Evolutionary conservation across 1,284 basidiomycete genomes (phyloP).

Genomic region (Malassezia sympodialis): DNA sequence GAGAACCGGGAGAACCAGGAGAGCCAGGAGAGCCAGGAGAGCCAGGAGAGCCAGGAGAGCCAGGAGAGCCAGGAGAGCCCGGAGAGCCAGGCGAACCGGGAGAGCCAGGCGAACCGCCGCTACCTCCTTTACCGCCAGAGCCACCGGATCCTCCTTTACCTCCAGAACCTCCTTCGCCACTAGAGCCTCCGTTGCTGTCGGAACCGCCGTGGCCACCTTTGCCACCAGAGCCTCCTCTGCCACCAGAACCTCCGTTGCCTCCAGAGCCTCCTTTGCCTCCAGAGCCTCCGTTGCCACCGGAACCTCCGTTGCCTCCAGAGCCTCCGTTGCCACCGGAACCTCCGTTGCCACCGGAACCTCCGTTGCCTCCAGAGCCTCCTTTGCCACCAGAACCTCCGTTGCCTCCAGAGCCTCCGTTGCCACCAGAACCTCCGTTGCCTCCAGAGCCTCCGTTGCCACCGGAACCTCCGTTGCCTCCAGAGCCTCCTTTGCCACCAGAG

Average conservation of each 20-base stretch:
- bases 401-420: conserved; percentile 1
- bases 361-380: conserved; percentile 6
- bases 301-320: conserved; percentile 11
- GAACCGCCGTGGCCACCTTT: too few relatives aligned
- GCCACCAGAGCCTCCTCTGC: neutral
- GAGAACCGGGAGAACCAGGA: too few relatives aligned
- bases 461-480: conserved; percentile 3
- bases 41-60: too few relatives aligned
- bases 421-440: neutral
- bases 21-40: too few relatives aligned
- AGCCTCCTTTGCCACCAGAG: neutral
- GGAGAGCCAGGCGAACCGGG: too few relatives aligned
- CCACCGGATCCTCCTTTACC: neutral
- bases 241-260: conserved; percentile 4
- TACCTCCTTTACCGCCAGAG: conserved; percentile 8
- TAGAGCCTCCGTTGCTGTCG: too few relatives aligned
- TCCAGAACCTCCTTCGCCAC: neutral
- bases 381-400: neutral
- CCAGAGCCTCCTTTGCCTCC: conserved; percentile 13
- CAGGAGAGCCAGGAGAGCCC: neutral
- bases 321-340: conserved; percentile 6
- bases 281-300: conserved; percentile 6
- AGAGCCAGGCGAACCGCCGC: neutral
- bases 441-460: conserved; percentile 5
- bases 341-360: conserved; percentile 11